phyloP scores from a whole-genome alignment of 208 protist genomes.

The Polymyxa betae region DNA sequence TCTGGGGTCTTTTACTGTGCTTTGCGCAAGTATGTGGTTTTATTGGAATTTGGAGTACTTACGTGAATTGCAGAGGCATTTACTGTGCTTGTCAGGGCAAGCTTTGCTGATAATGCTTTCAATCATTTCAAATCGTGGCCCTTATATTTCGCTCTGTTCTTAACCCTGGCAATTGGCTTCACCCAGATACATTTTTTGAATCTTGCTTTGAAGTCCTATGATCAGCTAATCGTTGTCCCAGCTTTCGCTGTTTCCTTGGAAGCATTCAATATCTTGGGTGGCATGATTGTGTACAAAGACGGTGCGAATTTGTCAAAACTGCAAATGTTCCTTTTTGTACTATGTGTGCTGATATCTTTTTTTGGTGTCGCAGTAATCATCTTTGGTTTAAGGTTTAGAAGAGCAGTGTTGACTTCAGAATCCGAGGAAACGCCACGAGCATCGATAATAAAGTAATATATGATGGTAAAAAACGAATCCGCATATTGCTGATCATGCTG shows the following conservation, averaged over 20 bases:
- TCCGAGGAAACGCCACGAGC: too few species aligned
- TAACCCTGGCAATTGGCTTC: background rate
- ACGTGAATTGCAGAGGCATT: background rate
- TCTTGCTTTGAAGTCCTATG: background rate
- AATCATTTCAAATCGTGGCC: background rate
- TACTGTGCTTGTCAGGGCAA: background rate
- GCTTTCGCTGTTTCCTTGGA: background rate
- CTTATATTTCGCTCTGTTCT: background rate
- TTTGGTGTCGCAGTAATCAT: too few species aligned
- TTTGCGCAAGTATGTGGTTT: background rate
- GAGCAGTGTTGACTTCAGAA: too few species aligned
- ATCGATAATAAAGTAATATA: too few species aligned
- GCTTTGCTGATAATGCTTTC: background rate
- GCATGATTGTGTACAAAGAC: background rate
- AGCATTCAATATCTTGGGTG: background rate
- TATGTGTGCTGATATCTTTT: background rate
- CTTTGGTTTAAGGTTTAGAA: too few species aligned
- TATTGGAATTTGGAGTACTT: background rate
- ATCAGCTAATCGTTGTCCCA: background rate
- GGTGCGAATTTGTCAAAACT: background rate
- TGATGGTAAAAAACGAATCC: too few species aligned
- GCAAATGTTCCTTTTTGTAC: background rate
- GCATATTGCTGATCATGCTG: too few species aligned
- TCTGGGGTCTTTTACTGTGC: background rate
- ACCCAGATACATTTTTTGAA: background rate